Conservation (phyloP, 1,284 basidiomycete genomes). For the Cryptococcus neoformans region DNA sequence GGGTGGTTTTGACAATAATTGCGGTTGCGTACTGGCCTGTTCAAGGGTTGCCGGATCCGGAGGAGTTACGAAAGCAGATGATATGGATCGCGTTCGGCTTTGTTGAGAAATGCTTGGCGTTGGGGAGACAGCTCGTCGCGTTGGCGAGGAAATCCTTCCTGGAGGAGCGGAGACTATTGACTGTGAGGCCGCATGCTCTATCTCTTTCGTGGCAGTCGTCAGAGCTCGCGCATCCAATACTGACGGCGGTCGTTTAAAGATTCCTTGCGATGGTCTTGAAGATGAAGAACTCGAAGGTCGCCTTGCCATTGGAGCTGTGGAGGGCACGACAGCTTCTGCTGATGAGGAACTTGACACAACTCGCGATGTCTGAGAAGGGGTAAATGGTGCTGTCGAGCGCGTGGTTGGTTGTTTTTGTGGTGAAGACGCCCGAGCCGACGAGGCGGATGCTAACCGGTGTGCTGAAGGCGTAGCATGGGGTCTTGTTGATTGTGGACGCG, state of each 20-base stretch:
- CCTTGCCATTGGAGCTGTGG: neutral
- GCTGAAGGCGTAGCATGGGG: slow-evolving; percentile 27
- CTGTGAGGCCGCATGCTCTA: slow-evolving; percentile 1
- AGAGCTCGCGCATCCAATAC: slow-evolving; percentile 11
- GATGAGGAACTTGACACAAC: slow-evolving; percentile 4
- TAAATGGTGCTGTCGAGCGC: slow-evolving; percentile 6
- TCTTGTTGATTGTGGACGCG: slow-evolving; percentile 16
- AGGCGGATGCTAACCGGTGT: slow-evolving; percentile 16
- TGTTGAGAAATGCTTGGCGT: slow-evolving; percentile 3
- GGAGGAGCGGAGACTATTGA: slow-evolving; percentile 4
- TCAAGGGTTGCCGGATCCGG: slow-evolving; percentile 1
- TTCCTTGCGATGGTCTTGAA: neutral
- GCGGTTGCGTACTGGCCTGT: neutral
- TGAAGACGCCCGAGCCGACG: slow-evolving; percentile 14
- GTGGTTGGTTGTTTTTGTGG: slow-evolving; percentile 14
- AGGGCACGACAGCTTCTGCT: neutral
- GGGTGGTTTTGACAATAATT: slow-evolving; percentile 1
- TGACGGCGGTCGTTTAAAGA: slow-evolving; percentile 25
- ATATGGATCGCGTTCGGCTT: slow-evolving; percentile 11
- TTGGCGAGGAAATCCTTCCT: neutral
- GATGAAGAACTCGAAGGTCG: too few relatives aligned
- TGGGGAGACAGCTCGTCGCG: slow-evolving; percentile 8
- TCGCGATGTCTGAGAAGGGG: slow-evolving; percentile 7
- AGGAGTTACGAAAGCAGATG: slow-evolving; percentile 11
- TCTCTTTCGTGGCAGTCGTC: slow-evolving; percentile 2